These are phyloP conservation scores for Globisporangium ultimum DNA, from an alignment of 352 stramenopile genomes.

Conservation along the genomic window DNA sequence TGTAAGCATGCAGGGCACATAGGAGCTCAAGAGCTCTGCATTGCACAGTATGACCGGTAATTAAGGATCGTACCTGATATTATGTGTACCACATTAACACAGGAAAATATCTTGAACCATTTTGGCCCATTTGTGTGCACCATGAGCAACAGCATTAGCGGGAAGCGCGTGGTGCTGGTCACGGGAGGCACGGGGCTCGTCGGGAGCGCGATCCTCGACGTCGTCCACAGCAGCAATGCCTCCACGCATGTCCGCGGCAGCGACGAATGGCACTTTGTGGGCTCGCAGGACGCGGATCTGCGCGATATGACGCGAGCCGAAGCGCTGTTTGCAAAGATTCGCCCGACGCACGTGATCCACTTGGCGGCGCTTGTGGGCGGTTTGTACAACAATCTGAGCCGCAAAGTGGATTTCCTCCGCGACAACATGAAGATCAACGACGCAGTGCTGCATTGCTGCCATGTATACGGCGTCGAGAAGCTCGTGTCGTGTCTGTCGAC, in stretches of 20 bases:
- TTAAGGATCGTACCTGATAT: too few relatives aligned
- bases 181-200: conserved; percentile 96
- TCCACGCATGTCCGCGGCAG: not conserved
- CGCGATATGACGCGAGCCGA: conserved; percentile 75
- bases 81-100: too few relatives aligned
- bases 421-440: conserved; percentile 99
- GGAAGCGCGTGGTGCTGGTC: conserved; percentile 81
- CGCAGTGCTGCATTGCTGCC: conserved; percentile 96
- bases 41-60: too few relatives aligned
- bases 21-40: too few relatives aligned
- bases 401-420: conserved; percentile 98
- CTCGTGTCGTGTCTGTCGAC: conserved; percentile 98
- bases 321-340: conserved; percentile 91
- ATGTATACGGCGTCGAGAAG: conserved; percentile 87
- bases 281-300: conserved; percentile 93
- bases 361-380: conserved; percentile 94
- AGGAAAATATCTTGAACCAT: too few relatives aligned
- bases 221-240: conserved; percentile 28
- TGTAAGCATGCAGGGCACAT: conserved; percentile 3
- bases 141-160: conserved; percentile 4
- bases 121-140: too few relatives aligned
- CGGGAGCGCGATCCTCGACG: conserved; percentile 70
- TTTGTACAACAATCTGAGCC: conserved; percentile 78
- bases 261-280: conserved; percentile 93
- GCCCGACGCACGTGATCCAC: conserved; percentile 97